Percentiles rank a stretch among this genome's conserved stretches.
phyloP scores from a whole-genome alignment of 73 alveolate species.

The Stentor roeselii region DNA sequence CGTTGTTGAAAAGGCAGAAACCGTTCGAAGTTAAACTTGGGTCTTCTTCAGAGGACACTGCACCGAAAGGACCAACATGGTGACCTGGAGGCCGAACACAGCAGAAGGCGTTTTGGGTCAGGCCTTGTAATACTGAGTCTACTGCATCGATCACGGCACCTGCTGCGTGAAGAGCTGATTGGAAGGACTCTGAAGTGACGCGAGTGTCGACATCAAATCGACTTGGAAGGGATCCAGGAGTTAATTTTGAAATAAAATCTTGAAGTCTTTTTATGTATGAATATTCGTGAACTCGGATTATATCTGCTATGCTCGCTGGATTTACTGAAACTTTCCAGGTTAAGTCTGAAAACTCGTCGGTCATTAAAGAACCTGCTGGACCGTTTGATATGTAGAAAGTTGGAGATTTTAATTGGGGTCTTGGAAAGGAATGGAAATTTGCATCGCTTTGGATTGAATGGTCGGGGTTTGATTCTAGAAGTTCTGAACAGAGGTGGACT shows the following conservation, averaged over 20 bases:
- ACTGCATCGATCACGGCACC: slow-evolving; percentile 91
- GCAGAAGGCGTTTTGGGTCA: slow-evolving; percentile 86
- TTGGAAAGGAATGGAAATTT: too few relatives aligned
- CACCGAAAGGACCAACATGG: slow-evolving; percentile 88
- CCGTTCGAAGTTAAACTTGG: slow-evolving; percentile 73
- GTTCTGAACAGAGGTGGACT: too few relatives aligned
- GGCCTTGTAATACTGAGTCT: slow-evolving; percentile 68
- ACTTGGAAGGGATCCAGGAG: not conserved
- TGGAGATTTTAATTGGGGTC: too few relatives aligned
- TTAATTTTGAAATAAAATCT: not conserved
- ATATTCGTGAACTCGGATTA: slow-evolving; percentile 48
- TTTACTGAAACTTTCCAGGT: not conserved
- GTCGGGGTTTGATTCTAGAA: slow-evolving; percentile 32
- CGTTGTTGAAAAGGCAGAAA: slow-evolving; percentile 91
- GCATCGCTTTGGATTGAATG: too few relatives aligned
- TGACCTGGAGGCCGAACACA: slow-evolving; percentile 96
- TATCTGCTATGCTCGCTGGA: slow-evolving; percentile 36
- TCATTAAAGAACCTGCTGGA: slow-evolving; percentile 41
- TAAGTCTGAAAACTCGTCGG: slow-evolving; percentile 12
- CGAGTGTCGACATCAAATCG: slow-evolving; percentile 58
- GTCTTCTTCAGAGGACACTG: slow-evolving; percentile 45
- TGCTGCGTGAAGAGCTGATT: slow-evolving; percentile 73
- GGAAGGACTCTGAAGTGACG: slow-evolving; percentile 42
- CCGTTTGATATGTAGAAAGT: too few relatives aligned
- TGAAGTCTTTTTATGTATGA: slow-evolving; percentile 35